Evolutionary conservation across 345 rosid species (phyloP).

Genomic region (Populus simonii): DNA sequence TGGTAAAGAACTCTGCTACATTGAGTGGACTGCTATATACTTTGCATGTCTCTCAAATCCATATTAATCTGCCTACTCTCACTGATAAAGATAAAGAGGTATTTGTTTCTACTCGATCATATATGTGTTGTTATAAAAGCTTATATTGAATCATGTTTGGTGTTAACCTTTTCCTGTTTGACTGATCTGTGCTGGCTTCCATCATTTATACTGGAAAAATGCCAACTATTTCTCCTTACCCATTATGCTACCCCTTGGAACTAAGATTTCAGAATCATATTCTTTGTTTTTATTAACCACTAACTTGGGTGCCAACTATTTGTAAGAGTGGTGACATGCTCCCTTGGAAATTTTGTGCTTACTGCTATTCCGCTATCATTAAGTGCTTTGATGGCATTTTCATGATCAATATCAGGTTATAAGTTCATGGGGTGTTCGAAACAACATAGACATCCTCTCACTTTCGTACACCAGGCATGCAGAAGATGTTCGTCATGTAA

Average conservation of each 20-base stretch:
- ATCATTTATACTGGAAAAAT: background rate
- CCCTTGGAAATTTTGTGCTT: background rate
- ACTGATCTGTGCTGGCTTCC: background rate
- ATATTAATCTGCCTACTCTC: slow-evolving; percentile 57
- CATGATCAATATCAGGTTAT: slow-evolving; percentile 44
- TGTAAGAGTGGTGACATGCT: background rate
- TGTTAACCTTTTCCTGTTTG: background rate
- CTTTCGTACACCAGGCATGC: slow-evolving; percentile 61
- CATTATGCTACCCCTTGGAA: background rate
- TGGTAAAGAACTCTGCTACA: slow-evolving; percentile 60
- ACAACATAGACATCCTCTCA: slow-evolving; percentile 65
- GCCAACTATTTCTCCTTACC: background rate
- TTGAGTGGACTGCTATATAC: slow-evolving; percentile 54
- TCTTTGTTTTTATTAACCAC: background rate
- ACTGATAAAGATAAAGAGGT: slow-evolving; percentile 66
- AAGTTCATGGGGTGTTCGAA: slow-evolving; percentile 65
- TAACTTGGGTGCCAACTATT: background rate
- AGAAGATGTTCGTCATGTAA: slow-evolving; percentile 65
- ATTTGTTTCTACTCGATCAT: background rate
- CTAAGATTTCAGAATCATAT: background rate
- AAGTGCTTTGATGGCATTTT: background rate
- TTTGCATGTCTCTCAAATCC: slow-evolving; percentile 68
- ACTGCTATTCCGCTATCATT: background rate
- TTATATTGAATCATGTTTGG: background rate
- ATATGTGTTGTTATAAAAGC: background rate